phyloP scores from a whole-genome alignment of 1,139 yeast species.

The Sugiyamaella grinbergsii region DNA sequence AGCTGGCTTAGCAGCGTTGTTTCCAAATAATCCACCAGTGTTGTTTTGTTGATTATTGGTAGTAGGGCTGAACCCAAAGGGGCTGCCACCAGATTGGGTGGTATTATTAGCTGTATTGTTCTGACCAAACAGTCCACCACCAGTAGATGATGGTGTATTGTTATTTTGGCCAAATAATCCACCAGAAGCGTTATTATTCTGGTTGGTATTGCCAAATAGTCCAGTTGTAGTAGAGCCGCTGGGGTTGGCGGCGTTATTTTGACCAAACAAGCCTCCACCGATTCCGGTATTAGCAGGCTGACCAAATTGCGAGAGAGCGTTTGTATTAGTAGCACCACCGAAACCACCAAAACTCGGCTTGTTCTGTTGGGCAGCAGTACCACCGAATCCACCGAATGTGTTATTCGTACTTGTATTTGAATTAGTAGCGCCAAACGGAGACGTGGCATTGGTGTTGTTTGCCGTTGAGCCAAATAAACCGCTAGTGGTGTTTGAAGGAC shows the following conservation, averaged over 20 bases:
- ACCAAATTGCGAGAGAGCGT: slow-evolving; percentile 21
- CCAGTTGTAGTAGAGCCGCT: slow-evolving; percentile 32
- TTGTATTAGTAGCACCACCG: slow-evolving; percentile 3
- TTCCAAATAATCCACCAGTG: slow-evolving; percentile 40
- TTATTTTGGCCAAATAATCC: slow-evolving; percentile 27
- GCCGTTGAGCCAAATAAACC: slow-evolving; percentile 39
- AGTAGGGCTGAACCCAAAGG: slow-evolving; percentile 13
- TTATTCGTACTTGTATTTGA: slow-evolving; percentile 29
- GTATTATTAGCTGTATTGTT: not conserved
- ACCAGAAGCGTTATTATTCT: slow-evolving; percentile 8
- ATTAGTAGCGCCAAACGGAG: slow-evolving; percentile 33
- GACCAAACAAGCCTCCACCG: slow-evolving; percentile 19
- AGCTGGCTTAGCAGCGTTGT: slow-evolving; percentile 31
- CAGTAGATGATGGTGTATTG: too few relatives aligned
- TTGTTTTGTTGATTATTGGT: slow-evolving; percentile 4
- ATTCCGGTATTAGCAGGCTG: slow-evolving; percentile 5
- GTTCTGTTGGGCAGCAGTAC: slow-evolving; percentile 22
- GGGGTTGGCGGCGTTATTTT: slow-evolving; percentile 23
- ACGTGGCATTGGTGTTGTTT: slow-evolving; percentile 35
- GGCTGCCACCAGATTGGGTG: slow-evolving; percentile 7
- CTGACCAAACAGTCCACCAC: too few relatives aligned
- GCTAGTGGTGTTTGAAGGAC: slow-evolving; percentile 29
- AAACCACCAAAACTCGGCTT: slow-evolving; percentile 27
- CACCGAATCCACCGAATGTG: slow-evolving; percentile 34
- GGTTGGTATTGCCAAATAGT: slow-evolving; percentile 23